Percentiles rank a stretch among this genome's conserved stretches.
Evolutionary conservation across 306 rosid genomes (phyloP).

Genomic region (Glycine soja): DNA sequence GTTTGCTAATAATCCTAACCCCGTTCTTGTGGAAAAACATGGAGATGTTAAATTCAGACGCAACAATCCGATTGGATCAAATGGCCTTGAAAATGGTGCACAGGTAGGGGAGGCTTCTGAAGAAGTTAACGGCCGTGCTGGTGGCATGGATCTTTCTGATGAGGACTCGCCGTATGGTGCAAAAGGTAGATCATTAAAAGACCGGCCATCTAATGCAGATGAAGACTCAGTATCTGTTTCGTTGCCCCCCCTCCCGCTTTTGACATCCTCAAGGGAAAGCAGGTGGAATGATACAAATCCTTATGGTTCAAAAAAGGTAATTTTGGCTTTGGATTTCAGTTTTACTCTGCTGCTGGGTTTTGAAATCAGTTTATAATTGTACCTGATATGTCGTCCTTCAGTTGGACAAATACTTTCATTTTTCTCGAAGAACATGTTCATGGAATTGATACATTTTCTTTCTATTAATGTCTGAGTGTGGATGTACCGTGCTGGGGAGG

Average conservation of each 20-base stretch:
- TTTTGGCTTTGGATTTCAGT: constrained; percentile 38
- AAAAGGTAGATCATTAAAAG: constrained; percentile 53
- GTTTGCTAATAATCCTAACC: constrained; percentile 50
- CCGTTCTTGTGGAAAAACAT: constrained; percentile 52
- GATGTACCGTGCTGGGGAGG: not conserved
- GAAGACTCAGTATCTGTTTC: constrained; percentile 68
- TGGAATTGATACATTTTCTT: constrained; percentile 19
- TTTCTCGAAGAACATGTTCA: constrained; percentile 15
- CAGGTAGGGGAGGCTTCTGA: constrained; percentile 52
- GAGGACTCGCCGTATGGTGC: constrained; percentile 87
- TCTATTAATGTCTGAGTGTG: constrained; percentile 7
- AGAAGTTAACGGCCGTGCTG: constrained; percentile 47
- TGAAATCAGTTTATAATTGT: constrained; percentile 28
- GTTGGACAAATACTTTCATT: constrained; percentile 21
- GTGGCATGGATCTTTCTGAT: constrained; percentile 60
- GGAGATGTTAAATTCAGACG: constrained; percentile 52
- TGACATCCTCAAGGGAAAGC: constrained; percentile 65
- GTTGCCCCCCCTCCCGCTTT: constrained; percentile 62
- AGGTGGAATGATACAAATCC: constrained; percentile 87
- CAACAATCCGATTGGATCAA: constrained; percentile 46
- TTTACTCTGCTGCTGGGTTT: constrained; percentile 33
- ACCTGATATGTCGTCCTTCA: not conserved
- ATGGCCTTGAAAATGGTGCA: constrained; percentile 67
- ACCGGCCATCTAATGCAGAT: constrained; percentile 58
- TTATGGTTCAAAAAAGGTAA: constrained; percentile 88